These are phyloP conservation scores for Cytospora piceae DNA, from an alignment of 2,329 filamentous ascomycete genomes.

Conservation along the genomic window DNA sequence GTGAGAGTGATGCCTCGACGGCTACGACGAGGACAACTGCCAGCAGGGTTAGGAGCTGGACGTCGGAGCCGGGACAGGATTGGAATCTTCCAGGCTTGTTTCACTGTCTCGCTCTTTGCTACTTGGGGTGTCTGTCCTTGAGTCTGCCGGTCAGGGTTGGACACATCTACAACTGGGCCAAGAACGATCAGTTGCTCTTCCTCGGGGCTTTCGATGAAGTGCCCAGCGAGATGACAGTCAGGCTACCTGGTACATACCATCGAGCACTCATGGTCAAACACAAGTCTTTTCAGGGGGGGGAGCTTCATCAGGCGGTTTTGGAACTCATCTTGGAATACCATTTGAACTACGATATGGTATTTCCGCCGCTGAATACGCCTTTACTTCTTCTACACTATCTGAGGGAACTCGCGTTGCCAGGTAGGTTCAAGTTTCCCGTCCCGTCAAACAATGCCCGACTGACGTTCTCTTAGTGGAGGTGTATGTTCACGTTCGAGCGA, in stretches of 20 bases:
- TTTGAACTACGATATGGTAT: slow-evolving; percentile 68
- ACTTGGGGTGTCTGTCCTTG: slow-evolving; percentile 76
- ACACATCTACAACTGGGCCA: slow-evolving; percentile 72
- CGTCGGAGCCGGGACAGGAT: slow-evolving; percentile 47
- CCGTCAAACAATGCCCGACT: slow-evolving; percentile 30
- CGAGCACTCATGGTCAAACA: slow-evolving; percentile 58
- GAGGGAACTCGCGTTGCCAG: slow-evolving; percentile 73
- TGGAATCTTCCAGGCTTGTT: slow-evolving; percentile 68
- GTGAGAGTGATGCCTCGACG: slow-evolving; percentile 35
- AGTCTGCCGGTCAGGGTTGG: slow-evolving; percentile 76
- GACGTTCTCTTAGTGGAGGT: slow-evolving; percentile 60
- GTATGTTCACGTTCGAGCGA: slow-evolving; percentile 60
- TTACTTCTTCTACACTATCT: slow-evolving; percentile 72
- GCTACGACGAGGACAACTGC: slow-evolving; percentile 39
- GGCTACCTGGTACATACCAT: slow-evolving; percentile 66
- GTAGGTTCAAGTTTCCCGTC: slow-evolving; percentile 50
- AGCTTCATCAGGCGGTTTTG: slow-evolving; percentile 67
- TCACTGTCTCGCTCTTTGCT: slow-evolving; percentile 78
- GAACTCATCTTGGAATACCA: slow-evolving; percentile 67
- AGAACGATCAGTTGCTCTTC: slow-evolving; percentile 71
- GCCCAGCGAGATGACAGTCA: slow-evolving; percentile 61
- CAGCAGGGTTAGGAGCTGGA: slow-evolving; percentile 48
- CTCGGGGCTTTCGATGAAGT: slow-evolving; percentile 61
- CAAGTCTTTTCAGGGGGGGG: slow-evolving; percentile 51
- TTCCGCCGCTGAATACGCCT: slow-evolving; percentile 74